Evolutionary conservation across 371 early-diverging fungal genomes (phyloP).

Genomic region (Mucor indicus): DNA sequence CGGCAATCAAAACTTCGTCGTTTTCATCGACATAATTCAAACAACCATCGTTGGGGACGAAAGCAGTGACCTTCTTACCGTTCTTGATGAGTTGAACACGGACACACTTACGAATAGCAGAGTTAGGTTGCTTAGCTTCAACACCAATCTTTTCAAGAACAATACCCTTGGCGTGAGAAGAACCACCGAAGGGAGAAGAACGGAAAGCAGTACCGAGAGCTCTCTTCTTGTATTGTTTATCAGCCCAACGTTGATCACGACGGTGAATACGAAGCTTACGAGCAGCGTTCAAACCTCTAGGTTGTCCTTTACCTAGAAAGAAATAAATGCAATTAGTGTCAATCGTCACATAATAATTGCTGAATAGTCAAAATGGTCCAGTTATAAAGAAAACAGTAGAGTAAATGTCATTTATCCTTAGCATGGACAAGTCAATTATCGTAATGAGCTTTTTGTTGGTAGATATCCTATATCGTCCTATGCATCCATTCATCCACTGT

Average conservation of each 20-base stretch:
- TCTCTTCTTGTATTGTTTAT: conserved; percentile 98
- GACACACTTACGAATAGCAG: conserved; percentile 99
- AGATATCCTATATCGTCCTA: no score
- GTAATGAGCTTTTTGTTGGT: no score
- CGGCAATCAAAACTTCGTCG: conserved; percentile 95
- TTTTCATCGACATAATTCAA: conserved; percentile 98
- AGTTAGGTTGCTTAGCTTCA: conserved; percentile 99
- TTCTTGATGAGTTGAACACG: conserved; percentile 99
- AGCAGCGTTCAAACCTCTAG: conserved; percentile 98
- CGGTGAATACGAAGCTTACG: conserved; percentile 97
- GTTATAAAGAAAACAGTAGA: no score
- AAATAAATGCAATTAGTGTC: no score
- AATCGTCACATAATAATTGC: no score
- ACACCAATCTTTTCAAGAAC: conserved; percentile 99
- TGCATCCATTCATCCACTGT: no score
- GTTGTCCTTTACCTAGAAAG: conserved; percentile 91
- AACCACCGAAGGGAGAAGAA: conserved; percentile 97
- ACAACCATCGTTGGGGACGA: conserved; percentile 99
- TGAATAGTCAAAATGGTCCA: no score
- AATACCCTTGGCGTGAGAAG: conserved; percentile 99
- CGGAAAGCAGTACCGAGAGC: conserved; percentile 98
- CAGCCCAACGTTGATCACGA: conserved; percentile 99
- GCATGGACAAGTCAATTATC: no score
- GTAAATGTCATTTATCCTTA: no score
- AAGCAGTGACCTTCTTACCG: conserved; percentile 99